Conservation (phyloP, 1,284 basidiomycete genomes). For the Clitocybe nebularis region DNA sequence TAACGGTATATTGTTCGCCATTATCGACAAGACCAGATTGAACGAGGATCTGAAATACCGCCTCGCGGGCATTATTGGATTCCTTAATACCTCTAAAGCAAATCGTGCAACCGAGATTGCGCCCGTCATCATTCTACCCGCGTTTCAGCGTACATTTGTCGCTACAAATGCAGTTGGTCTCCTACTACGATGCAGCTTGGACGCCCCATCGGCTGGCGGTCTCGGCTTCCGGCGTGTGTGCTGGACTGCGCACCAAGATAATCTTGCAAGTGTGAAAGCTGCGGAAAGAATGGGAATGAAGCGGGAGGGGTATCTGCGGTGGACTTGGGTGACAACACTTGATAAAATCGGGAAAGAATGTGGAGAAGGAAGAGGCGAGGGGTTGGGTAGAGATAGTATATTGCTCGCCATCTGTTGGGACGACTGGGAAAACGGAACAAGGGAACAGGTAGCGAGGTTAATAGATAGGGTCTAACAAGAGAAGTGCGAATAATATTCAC, state of each 20-base stretch:
- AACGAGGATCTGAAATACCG: conserved; percentile 16
- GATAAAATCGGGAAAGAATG: conserved; percentile 30
- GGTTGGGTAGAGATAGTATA: conserved; percentile 34
- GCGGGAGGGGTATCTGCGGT: conserved; percentile 48
- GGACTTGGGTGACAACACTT: conserved; percentile 41
- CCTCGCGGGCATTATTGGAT: conserved; percentile 40
- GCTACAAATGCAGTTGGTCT: conserved; percentile 42
- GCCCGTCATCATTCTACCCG: conserved; percentile 37
- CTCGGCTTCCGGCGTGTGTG: conserved; percentile 58
- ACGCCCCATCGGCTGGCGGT: conserved; percentile 47
- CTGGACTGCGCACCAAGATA: conserved; percentile 51
- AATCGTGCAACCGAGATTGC: conserved; percentile 39
- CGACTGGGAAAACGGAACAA: conserved; percentile 38
- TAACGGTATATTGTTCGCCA: conserved; percentile 27
- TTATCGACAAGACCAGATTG: conserved; percentile 36
- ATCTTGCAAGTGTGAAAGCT: conserved; percentile 41
- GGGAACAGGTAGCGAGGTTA: conserved; percentile 26
- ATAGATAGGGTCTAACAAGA: conserved; percentile 24
- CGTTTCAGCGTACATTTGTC: conserved; percentile 45
- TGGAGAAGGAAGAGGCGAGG: conserved; percentile 29
- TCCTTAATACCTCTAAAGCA: conserved; percentile 25
- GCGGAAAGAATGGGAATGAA: conserved; percentile 61
- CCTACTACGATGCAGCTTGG: conserved; percentile 47
- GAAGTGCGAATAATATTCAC: conserved; percentile 8
- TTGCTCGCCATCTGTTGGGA: conserved; percentile 44